Base-by-base conservation (phyloP, 768 basidiomycete species). In the Postia placenta region DNA sequence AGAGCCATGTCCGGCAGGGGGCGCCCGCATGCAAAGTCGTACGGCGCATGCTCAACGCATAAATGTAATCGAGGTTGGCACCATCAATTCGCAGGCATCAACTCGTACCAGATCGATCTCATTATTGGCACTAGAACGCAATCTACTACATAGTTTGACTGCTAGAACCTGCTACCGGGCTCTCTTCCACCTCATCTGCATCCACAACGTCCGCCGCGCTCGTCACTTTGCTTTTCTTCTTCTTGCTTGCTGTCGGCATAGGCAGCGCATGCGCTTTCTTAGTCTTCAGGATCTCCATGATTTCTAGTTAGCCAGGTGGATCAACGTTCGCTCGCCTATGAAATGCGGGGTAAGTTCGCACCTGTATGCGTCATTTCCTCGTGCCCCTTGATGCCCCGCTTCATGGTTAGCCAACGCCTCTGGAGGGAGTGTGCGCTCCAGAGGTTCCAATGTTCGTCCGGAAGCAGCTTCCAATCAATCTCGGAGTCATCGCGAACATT, bases 351-450 rank as follows among this genome's bases (percentile, higher is more conserved):
- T 36, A 28, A 17, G 27, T 11, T 62, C 72, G 20, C 45, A 85
- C 88, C 88, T 67, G 79, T 75, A 61, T 87, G 85, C 1, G 84
- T 75, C 87, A 91, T 90, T 41, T 86, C 78, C 62, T 89, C 87
- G 55, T 78, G 75, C 17, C 85, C 87, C 61, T 85, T 86, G 50
- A 91, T 75, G 46, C 84, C 69, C 49, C 76, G 73, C 60, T 91
- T 91, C 81, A 91, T 79, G 1, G 84, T 84, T 41, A 81, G 61
- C 88, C 88, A 92, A 42, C 87, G 81, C 33, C 87, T 76, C 56
- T 90, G 88, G 28, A 92, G 69, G 12, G 76, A 72, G 59, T 92
- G 89, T 0, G 86, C 79, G 62, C 88, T 91, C 86, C 86, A 91
- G 7, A 88, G 61, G 57, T 91, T 88, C 88, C 88, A 91, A 50